A percentile compares a stretch with the other conserved stretches of the same genome.
Conservation (phyloP, 306 rosid genomes). For the Cicer arietinum region DNA sequence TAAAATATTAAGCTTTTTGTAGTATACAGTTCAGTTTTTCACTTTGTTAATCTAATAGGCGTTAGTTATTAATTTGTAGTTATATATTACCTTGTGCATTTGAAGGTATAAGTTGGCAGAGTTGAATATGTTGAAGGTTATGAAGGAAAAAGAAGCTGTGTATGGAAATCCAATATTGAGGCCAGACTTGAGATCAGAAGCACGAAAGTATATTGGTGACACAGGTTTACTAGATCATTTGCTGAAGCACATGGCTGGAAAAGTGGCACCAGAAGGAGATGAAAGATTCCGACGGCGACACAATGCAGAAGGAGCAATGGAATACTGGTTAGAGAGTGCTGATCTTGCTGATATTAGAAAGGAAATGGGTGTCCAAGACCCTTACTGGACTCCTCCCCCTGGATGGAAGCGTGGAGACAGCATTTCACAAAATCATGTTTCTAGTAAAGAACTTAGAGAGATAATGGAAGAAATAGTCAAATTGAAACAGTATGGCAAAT, state of each 20-base stretch:
- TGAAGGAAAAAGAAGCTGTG: slow-evolving; percentile 72
- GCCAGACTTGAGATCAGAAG: slow-evolving; percentile 76
- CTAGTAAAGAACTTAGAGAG: slow-evolving; percentile 56
- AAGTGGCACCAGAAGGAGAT: slow-evolving; percentile 78
- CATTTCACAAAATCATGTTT: slow-evolving; percentile 64
- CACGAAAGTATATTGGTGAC: slow-evolving; percentile 84
- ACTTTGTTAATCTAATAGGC: neutral
- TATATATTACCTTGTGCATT: neutral
- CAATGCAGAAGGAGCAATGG: slow-evolving; percentile 92
- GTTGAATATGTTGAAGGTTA: slow-evolving; percentile 71
- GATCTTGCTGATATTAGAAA: slow-evolving; percentile 65
- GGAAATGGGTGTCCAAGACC: slow-evolving; percentile 82
- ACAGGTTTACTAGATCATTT: slow-evolving; percentile 91
- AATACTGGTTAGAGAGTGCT: slow-evolving; percentile 92
- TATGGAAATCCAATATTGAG: slow-evolving; percentile 75
- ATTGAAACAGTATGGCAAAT: slow-evolving; percentile 56
- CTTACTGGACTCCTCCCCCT: slow-evolving; percentile 86
- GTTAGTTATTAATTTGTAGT: neutral
- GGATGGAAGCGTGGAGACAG: slow-evolving; percentile 87
- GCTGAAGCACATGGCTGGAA: slow-evolving; percentile 94
- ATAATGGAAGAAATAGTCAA: slow-evolving; percentile 66
- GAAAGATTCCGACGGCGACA: slow-evolving; percentile 81
- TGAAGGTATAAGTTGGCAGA: slow-evolving; percentile 83
- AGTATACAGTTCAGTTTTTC: neutral
- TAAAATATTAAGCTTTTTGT: neutral